A percentile compares a stretch with the other conserved stretches of the same genome.
Evolutionary conservation across 768 basidiomycete species (phyloP).

Genomic region (Omphalotus guepiniiformis): DNA sequence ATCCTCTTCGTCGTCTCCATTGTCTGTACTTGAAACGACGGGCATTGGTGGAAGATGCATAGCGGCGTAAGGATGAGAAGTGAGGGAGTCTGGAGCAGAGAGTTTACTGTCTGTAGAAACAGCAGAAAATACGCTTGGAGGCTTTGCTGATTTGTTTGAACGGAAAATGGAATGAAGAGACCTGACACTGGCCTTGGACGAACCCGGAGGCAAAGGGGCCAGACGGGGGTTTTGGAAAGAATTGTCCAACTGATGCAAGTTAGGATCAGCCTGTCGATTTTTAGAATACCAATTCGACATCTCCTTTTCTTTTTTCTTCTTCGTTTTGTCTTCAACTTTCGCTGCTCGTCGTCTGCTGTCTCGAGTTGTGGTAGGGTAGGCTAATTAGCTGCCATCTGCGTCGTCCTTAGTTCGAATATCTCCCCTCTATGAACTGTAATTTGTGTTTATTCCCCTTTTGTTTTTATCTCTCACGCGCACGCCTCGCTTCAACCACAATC

Average conservation of each 20-base stretch:
- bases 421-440: no score
- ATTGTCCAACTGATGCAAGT: no score
- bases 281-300: no score
- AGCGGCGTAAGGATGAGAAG: conserved; percentile 50
- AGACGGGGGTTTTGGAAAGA: conserved; percentile 14
- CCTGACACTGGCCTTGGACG: conserved; percentile 34
- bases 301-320: no score
- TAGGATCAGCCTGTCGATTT: conserved; percentile 19
- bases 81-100: conserved; percentile 30
- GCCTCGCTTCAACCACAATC: no score
- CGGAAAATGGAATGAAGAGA: conserved; percentile 51
- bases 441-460: no score
- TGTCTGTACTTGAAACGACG: conserved; percentile 63
- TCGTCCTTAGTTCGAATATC: no score
- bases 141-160: conserved; percentile 37
- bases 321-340: no score
- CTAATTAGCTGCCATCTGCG: no score
- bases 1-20: conserved; percentile 75
- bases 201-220: conserved; percentile 18
- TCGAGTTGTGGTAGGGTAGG: no score
- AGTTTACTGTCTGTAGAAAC: conserved; percentile 41
- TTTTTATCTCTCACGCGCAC: no score
- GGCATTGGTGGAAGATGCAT: conserved; percentile 67
- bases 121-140: conserved; percentile 47
- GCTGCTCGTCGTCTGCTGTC: no score